phyloP scores from a whole-genome alignment of 177 flowering plant genomes.

The Vitis hybrid region DNA sequence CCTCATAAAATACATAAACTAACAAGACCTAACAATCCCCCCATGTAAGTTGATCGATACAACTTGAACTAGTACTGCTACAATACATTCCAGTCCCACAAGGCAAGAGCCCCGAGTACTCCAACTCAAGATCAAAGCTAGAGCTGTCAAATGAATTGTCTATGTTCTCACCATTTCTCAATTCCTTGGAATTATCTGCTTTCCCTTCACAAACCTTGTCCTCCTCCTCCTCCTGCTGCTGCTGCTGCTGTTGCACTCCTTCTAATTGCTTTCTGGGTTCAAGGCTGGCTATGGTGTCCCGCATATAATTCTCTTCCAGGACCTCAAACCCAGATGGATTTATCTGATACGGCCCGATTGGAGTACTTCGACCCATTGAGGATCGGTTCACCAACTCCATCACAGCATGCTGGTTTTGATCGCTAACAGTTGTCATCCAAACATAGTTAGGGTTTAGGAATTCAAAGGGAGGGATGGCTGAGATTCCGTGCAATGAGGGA shows the following conservation, averaged over 20 bases:
- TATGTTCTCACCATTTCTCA: background rate
- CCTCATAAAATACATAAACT: too few species aligned
- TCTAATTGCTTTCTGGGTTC: background rate
- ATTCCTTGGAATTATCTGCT: conserved; percentile 1
- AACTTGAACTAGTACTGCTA: conserved; percentile 2
- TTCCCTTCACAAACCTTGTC: background rate
- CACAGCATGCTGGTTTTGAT: conserved; percentile 3
- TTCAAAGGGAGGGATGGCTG: conserved; percentile 3
- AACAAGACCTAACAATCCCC: conserved; percentile 23
- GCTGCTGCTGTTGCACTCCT: background rate
- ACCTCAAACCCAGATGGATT: conserved; percentile 12
- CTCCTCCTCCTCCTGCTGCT: background rate
- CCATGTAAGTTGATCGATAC: conserved; percentile 33
- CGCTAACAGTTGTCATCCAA: background rate
- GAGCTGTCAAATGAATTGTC: conserved; percentile 17
- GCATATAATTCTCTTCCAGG: conserved; percentile 6
- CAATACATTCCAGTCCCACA: conserved; percentile 16
- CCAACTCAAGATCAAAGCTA: conserved; percentile 30
- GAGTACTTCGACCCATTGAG: conserved; percentile 4
- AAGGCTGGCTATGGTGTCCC: background rate
- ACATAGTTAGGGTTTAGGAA: conserved; percentile 17
- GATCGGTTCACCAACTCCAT: background rate
- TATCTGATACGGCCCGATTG: background rate
- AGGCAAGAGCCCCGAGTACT: conserved; percentile 10
- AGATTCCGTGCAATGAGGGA: conserved; percentile 5